phyloP scores from a whole-genome alignment of 306 rosid species.

The Cajanus cajan region DNA sequence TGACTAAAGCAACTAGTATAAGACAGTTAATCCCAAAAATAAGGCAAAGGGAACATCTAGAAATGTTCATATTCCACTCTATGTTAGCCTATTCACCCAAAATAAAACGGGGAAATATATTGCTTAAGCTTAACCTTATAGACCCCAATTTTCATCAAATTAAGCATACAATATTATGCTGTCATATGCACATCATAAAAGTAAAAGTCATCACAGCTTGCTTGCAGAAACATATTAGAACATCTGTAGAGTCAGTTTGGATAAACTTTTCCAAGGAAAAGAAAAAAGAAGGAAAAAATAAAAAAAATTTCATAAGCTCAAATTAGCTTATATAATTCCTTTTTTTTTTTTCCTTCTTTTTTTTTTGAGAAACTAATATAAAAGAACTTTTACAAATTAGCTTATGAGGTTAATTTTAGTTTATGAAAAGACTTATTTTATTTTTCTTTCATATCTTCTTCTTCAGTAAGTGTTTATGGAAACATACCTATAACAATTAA shows the following conservation, averaged over 20 bases:
- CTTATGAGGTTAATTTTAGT: no score
- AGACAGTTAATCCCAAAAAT: background rate
- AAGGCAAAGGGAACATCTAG: background rate
- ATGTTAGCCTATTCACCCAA: background rate
- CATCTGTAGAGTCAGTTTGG: no score
- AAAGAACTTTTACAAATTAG: no score
- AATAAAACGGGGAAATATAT: background rate
- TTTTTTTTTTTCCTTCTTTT: no score
- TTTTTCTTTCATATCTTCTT: no score
- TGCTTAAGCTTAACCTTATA: background rate
- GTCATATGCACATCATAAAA: constrained; percentile 10
- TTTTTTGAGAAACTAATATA: no score
- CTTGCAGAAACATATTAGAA: background rate
- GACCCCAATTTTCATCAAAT: constrained; percentile 1
- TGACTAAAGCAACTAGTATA: background rate
- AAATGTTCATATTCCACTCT: background rate
- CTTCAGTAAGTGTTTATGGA: no score
- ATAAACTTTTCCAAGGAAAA: no score
- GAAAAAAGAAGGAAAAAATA: no score
- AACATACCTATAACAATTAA: background rate
- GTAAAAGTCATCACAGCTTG: background rate
- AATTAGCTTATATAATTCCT: no score
- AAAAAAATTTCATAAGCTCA: no score
- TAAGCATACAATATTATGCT: background rate
- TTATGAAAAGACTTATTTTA: no score